Evolutionary conservation across 352 stramenopile genomes (phyloP), one percentile per base, ranked within the genome.

Genomic region (Aphanomyces stellatus): DNA sequence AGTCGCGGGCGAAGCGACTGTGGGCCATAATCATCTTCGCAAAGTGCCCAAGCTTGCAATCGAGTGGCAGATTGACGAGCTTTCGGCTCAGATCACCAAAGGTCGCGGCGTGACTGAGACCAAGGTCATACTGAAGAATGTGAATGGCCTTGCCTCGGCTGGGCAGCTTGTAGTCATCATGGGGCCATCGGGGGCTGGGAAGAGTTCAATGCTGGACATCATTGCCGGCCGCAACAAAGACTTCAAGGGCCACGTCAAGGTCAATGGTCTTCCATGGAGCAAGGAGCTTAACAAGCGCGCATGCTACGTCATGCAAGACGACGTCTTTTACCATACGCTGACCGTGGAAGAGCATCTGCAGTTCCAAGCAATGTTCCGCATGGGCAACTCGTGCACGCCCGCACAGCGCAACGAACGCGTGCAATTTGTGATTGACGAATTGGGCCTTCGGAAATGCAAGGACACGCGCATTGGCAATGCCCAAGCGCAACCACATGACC

Each of bases 271-370:
- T 34, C 48, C 46, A 22, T 80, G 74, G 74, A 73, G 51, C 62
- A 71, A 75, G 43, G 34, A 46, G 19, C 41, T 78, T 13, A 71
- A 67, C n/a, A 81, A 81, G 27, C 73, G 73, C 17, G 43, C 75
- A 15, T 85, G 75, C 49, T 97, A 96, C 65, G 84, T 97, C 25
- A 91, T 90, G 74, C 88, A 96, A 69, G 91, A 97, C 68, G 89
- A 97, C 72, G 74, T 96, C 19, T 81, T 97, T 43, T 82, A 96
- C 63, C 69, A 74, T 27, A 93, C 90, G 69, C 72, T 97, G 11
- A 97, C 92, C 0, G 86, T 94, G 3, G 62, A 83, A 53, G 87
- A 96, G 76, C 85, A 92, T 57, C 65, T 96, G 19, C 79, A 69
- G 19, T 96, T 95, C 75, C 76, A 86, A 10, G 87, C 87, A 2